Evolutionary conservation across 352 stramenopile genomes (phyloP).

Genomic region (Phytophthora megakarya): DNA sequence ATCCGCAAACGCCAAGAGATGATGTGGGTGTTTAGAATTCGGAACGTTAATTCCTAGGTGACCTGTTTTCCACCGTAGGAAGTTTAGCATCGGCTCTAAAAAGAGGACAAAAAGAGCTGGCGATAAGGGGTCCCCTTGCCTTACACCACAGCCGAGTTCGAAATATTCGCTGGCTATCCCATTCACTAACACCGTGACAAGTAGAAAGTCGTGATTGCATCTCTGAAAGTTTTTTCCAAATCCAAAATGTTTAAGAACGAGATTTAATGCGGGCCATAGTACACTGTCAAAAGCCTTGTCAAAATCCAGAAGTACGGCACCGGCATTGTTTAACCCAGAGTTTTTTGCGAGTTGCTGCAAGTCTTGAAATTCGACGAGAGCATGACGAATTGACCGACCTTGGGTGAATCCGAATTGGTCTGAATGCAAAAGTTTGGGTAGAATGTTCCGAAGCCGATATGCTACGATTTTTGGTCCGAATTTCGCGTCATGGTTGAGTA

Average conservation of each 20-base stretch:
- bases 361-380: constrained; percentile 17
- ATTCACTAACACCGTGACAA: constrained; percentile 23
- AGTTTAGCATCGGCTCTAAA: constrained; percentile 27
- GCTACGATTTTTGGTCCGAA: constrained; percentile 18
- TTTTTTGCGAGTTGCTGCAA: constrained; percentile 6
- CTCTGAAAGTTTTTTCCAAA: constrained; percentile 8
- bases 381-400: constrained; percentile 20
- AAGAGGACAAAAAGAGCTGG: constrained; percentile 31
- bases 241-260: constrained; percentile 12
- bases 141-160: constrained; percentile 18
- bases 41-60: constrained; percentile 1
- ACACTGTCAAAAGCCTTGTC: constrained; percentile 32
- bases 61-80: neutral
- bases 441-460: neutral
- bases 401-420: constrained; percentile 17
- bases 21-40: neutral
- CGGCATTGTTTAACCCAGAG: neutral
- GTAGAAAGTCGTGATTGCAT: constrained; percentile 12
- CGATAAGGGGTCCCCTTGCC: constrained; percentile 27
- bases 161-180: constrained; percentile 11
- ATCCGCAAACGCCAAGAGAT: constrained; percentile 21
- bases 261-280: constrained; percentile 6
- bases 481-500: constrained; percentile 28
- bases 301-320: constrained; percentile 23
- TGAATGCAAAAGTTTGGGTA: neutral